phyloP scores from a whole-genome alignment of 208 protist genomes.

The Acanthamoeba polyphaga region DNA sequence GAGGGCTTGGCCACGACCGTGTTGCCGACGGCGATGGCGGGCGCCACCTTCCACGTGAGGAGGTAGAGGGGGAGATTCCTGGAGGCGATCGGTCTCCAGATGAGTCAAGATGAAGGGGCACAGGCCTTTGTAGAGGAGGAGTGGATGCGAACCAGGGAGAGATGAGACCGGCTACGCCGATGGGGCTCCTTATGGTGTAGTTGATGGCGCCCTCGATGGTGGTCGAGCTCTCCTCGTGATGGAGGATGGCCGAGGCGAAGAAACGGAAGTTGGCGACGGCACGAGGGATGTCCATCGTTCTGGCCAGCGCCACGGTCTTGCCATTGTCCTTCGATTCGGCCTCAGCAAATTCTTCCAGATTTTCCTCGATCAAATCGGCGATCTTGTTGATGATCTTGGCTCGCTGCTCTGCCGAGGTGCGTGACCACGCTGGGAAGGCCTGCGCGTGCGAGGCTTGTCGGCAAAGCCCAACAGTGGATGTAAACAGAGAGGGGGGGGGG shows the following conservation, averaged over 20 bases:
- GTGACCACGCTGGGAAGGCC: conserved; percentile 16
- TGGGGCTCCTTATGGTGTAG: conserved; percentile 85
- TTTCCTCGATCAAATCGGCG: conserved; percentile 81
- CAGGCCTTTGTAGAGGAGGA: neutral
- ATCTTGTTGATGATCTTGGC: conserved; percentile 73
- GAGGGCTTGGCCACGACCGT: conserved; percentile 89
- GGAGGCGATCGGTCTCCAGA: neutral
- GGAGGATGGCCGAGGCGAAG: conserved; percentile 86
- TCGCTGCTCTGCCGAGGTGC: conserved; percentile 61
- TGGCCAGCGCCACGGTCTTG: conserved; percentile 87
- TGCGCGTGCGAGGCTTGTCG: neutral
- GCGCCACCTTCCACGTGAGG: conserved; percentile 92
- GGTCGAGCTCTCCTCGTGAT: conserved; percentile 70
- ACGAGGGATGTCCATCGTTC: conserved; percentile 88
- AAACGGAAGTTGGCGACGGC: conserved; percentile 88
- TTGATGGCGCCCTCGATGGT: conserved; percentile 84
- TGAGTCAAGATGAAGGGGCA: conserved; percentile 6
- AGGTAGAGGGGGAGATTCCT: conserved; percentile 91
- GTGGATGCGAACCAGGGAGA: conserved; percentile 86
- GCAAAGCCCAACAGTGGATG: neutral
- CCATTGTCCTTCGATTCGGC: conserved; percentile 88
- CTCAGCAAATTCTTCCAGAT: conserved; percentile 85
- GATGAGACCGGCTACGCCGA: conserved; percentile 90
- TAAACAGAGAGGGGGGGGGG: neutral
- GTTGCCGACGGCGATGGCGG: conserved; percentile 85